Evolutionary conservation across 768 basidiomycete species (phyloP), one percentile per base, ranked within the genome.

Genomic region (Lentinula guzmanii): DNA sequence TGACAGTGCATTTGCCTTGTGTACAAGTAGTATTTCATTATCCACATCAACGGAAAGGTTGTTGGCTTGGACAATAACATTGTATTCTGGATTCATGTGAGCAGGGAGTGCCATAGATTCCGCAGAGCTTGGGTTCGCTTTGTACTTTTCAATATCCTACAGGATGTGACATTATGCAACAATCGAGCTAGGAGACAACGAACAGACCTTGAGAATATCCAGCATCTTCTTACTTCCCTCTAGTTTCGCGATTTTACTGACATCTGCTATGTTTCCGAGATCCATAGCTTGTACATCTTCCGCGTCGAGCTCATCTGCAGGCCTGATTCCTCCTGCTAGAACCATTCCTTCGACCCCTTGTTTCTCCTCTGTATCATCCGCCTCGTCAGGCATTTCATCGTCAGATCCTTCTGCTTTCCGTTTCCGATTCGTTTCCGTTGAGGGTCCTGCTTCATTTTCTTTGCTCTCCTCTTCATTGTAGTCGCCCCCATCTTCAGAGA

Each of bases 41-140:
- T 99, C 97, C 5, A 98, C 87, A 68, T 99, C 97, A 46, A 99
- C 97, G 1, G 95, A 93, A 61, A 98, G 78, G 74, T 99, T 99
- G 78, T 99, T 99, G 28, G 97, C 93, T 67, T 94, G 88, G 4
- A 99, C 97, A 68, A 98, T 98, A 63, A 98, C 80, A 64, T 89
- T 86, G 76, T 99, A 99, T 74, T 99, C 97, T 1, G 94, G 92
- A 70, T 96, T 95, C 63, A 94, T 81, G 70, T 93, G 91, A 1
- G 91, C 87, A 24, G 89, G 89, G 37, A 89, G 77, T 1, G 87
- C 79, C 79, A 93, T 91, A 42, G 87, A 83, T 64, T 92, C 88
- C 31, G 86, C 82, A 4, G 91, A 82, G 37, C 89, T 90, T 1
- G 95, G 94, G 61, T 89, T 85, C 1, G 78, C 80, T 64, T 87